Base-by-base conservation (phyloP, 106 monocot species). In the Dendrobium chrysotoxum region DNA sequence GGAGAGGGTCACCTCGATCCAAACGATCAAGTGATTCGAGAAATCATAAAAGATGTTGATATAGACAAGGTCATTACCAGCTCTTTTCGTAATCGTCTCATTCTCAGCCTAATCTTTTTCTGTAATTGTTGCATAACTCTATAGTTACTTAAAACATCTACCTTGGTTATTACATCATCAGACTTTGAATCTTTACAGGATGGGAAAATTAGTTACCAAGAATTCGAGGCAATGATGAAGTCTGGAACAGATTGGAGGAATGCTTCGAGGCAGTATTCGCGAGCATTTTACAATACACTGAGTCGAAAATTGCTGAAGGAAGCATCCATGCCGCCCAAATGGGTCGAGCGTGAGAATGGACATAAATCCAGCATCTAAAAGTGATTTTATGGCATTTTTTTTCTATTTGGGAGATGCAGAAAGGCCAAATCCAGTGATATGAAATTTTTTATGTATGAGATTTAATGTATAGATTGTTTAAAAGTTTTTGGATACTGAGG, bases 211-310 rank as follows among this genome's bases (percentile, higher is more conserved):
- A 96, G 96, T 72, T 96, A 94, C 71, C 85, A 88, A 67, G 96
- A 96, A 68, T 94, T 96, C 78, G 82, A 88, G 75, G 71, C 82
- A n/a, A 96, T 96, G 96, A 94, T 94, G 92, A 94, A 89, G 55
- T 77, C 90, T 38, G 96, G 94, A 72, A 82, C 88, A 35, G 94
- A 96, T 75, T 89, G 90, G 94, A 94, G 88, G 81, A 92, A 90
- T 78, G 89, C 87, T 23, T 96, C 92, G 2, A 88, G 94, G 18
- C 92, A 84, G 53, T 88, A 86, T 75, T 96, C 96, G 7, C 83
- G 87, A 66, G 92, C 80, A 21, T 53, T 81, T 75, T 84, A 88
- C 67, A 92, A 80, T 25, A 87, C 80, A 18, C 86, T 93, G 46
- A 93, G 90, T 79, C 84, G 70, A 46, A 91, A 82, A 79, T 73